A percentile compares a stretch with the other conserved stretches of the same genome.
These are phyloP conservation scores for Gracilaria domingensis DNA, from an alignment of 23 red algal genomes.

Conservation along the genomic window DNA sequence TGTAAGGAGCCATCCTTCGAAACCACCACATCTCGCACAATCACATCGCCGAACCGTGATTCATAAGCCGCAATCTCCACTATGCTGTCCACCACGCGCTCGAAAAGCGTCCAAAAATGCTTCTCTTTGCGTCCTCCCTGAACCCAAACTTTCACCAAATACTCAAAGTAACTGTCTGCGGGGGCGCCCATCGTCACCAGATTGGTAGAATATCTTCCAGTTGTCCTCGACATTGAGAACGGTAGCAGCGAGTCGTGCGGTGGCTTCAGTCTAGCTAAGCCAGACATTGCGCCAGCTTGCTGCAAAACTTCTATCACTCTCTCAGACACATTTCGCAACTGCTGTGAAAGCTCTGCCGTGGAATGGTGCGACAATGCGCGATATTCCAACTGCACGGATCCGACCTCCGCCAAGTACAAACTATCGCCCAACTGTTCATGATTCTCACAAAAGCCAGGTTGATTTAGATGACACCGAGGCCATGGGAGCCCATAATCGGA, in stretches of 20 bases:
- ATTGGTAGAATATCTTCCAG: slow-evolving; percentile 57
- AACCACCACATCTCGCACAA: slow-evolving; percentile 41
- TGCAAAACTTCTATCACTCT: slow-evolving; percentile 37
- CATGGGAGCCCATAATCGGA: slow-evolving; percentile 74
- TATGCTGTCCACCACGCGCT: slow-evolving; percentile 55
- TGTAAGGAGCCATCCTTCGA: not conserved
- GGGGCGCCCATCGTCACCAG: slow-evolving; percentile 75
- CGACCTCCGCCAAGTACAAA: slow-evolving; percentile 77
- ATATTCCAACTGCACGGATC: slow-evolving; percentile 85
- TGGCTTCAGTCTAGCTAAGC: slow-evolving; percentile 6
- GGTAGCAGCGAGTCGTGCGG: slow-evolving; percentile 54
- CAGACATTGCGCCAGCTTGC: not conserved
- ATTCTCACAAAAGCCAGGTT: slow-evolving; percentile 55
- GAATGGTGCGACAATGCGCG: slow-evolving; percentile 75
- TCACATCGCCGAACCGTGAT: slow-evolving; percentile 27
- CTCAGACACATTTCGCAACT: slow-evolving; percentile 51
- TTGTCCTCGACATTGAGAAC: slow-evolving; percentile 35
- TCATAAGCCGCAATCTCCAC: slow-evolving; percentile 20
- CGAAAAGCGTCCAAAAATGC: slow-evolving; percentile 38
- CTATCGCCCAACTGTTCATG: slow-evolving; percentile 49
- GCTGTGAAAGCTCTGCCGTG: not conserved
- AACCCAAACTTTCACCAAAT: slow-evolving; percentile 80
- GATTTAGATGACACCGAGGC: slow-evolving; percentile 72
- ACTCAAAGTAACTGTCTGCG: slow-evolving; percentile 83
- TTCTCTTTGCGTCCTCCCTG: slow-evolving; percentile 72